Conservation (phyloP, 345 rosid species). For the Citrus unshiu region DNA sequence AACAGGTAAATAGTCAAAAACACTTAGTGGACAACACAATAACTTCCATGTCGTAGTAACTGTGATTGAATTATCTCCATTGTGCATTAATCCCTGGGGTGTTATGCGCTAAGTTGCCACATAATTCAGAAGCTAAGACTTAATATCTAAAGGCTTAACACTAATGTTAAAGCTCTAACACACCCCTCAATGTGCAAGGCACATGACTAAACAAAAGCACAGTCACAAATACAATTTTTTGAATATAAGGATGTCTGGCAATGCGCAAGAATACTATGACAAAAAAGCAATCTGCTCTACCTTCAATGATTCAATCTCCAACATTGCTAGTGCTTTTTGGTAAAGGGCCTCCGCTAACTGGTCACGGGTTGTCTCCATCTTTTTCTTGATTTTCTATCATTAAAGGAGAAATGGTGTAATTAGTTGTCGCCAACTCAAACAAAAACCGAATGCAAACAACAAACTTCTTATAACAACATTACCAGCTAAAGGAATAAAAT, state of each 20-base stretch:
- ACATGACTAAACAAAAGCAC: background rate
- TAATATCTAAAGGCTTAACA: background rate
- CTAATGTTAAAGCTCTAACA: background rate
- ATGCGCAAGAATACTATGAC: background rate
- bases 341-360: conserved; percentile 81
- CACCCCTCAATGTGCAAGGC: background rate
- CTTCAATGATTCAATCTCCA: conserved; percentile 60
- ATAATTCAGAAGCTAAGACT: background rate
- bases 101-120: background rate
- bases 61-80: background rate
- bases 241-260: background rate
- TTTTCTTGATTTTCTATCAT: conserved; percentile 55
- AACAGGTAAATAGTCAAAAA: background rate
- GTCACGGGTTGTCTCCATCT: conserved; percentile 83
- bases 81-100: background rate
- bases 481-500: background rate
- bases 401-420: conserved; percentile 1
- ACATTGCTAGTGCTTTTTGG: conserved; percentile 81
- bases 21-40: background rate
- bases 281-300: conserved; percentile 22
- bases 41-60: background rate
- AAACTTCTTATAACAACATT: background rate
- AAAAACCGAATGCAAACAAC: background rate
- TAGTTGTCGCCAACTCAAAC: background rate
- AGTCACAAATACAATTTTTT: background rate